Conservation (phyloP, 78 protist species). For the Dictyostelium discoideum region DNA sequence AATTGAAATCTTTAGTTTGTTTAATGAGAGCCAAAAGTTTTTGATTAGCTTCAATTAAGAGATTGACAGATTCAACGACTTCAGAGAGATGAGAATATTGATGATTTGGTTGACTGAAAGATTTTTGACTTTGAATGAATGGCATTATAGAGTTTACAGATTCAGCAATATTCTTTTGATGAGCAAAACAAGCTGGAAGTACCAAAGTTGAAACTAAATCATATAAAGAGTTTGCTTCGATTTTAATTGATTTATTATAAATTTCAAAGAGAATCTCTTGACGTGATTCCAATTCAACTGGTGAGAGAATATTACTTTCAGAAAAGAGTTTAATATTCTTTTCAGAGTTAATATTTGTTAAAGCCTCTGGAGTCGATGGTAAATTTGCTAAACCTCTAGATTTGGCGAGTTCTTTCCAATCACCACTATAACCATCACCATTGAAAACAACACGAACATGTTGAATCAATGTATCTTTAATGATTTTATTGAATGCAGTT, state of each 20-base stretch:
- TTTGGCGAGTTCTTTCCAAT: slow-evolving; percentile 83
- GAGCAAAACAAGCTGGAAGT: slow-evolving; percentile 75
- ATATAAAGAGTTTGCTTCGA: slow-evolving; percentile 87
- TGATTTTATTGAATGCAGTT: slow-evolving; percentile 68
- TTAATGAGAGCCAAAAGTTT: slow-evolving; percentile 34
- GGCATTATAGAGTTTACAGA: slow-evolving; percentile 65
- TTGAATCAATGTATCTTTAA: slow-evolving; percentile 69
- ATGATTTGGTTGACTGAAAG: slow-evolving; percentile 57
- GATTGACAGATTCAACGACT: slow-evolving; percentile 29
- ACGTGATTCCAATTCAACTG: slow-evolving; percentile 83
- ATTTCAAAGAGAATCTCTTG: slow-evolving; percentile 62
- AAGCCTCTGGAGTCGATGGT: slow-evolving; percentile 82
- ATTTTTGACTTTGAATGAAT: slow-evolving; percentile 57
- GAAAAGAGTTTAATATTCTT: slow-evolving; percentile 92
- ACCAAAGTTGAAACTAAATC: slow-evolving; percentile 81
- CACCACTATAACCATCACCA: slow-evolving; percentile 93
- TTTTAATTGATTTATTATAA: slow-evolving; percentile 79
- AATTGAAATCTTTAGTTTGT: slow-evolving; percentile 5
- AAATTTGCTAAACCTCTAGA: slow-evolving; percentile 86
- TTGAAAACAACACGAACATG: slow-evolving; percentile 90
- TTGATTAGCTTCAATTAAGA: slow-evolving; percentile 24
- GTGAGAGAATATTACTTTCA: slow-evolving; percentile 53
- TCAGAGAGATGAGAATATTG: slow-evolving; percentile 46
- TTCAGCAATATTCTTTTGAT: slow-evolving; percentile 63
- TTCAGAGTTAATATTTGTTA: slow-evolving; percentile 30